Base-by-base conservation (phyloP, 2,329 filamentous ascomycete species). In the Lasiodiplodia hormozganensis region DNA sequence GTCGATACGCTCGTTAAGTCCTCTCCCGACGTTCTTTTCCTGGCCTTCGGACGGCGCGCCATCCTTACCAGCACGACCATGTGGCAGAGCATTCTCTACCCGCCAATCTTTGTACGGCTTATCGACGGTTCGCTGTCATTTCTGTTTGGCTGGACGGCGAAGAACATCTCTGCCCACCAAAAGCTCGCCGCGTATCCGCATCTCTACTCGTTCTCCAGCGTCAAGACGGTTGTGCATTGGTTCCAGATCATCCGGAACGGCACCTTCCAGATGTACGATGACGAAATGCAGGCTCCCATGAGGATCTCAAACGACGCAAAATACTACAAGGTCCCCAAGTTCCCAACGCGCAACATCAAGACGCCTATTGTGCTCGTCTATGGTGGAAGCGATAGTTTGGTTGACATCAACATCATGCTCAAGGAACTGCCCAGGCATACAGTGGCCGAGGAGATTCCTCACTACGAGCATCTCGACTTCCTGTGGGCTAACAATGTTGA, bases 181-280 rank as follows among this genome's bases (percentile, higher is more conserved):
- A 99, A 99, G 77, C 87, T 99, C 21, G 96, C 96, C 2, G 94
- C 94, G 1, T 99, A 99, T 77, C 91, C 95, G 11, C 96, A 99
- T 82, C 83, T 99, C 0, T 99, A 97, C 82, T 97, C 94, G 0
- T 98, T 95, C 78, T 97, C 95, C 0, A 97, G 93, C 78, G 97
- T 94, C 68, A 99, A 99, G 81, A 94, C 91, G 23, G 94, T 99
- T 10, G 96, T 99, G 0, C 96, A 99, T 78, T 99, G 96, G 96
- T 99, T 99, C 79, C 96, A 99, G 78, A 97, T 99, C 77, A 99
- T 99, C 74, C 91, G 96, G 72, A 97, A 95, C 75, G 92, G 93
- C 74, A 94, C 89, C 31, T 98, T 99, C 79, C 96, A 99, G 80
- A 97, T 99, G 92, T 98, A 94, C 79, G 96, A 99, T 77, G 96